phyloP scores from a whole-genome alignment of 164 flowering plant genomes.

The Aristolochia fimbriata region DNA sequence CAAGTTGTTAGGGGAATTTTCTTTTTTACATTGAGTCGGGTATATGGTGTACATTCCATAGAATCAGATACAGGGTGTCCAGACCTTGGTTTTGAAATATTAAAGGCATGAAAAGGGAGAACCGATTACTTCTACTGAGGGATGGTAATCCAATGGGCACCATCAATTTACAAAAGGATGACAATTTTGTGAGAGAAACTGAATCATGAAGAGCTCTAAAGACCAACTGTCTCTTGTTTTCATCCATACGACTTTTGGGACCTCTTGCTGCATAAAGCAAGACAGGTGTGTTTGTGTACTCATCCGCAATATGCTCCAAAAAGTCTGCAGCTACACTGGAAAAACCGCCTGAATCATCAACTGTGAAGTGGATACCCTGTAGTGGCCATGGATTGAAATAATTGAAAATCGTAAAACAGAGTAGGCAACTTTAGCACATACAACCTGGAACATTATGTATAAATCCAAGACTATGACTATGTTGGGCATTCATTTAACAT shows the following conservation, averaged over 20 bases:
- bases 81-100: neutral
- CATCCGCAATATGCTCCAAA: conserved; percentile 81
- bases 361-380: conserved; percentile 86
- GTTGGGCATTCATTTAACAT: too few relatives aligned
- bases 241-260: conserved; percentile 29
- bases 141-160: conserved; percentile 78
- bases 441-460: neutral
- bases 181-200: conserved; percentile 64
- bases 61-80: neutral
- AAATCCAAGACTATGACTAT: too few relatives aligned
- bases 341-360: conserved; percentile 91
- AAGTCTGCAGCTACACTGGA: conserved; percentile 76
- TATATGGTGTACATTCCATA: neutral
- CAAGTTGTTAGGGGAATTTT: too few relatives aligned
- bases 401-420: neutral
- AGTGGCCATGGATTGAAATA: conserved; percentile 4
- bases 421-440: neutral
- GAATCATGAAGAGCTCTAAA: conserved; percentile 69
- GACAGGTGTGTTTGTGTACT: conserved; percentile 72
- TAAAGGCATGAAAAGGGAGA: neutral
- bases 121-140: conserved; percentile 51
- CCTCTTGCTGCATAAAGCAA: conserved; percentile 56
- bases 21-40: too few relatives aligned
- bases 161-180: conserved; percentile 61
- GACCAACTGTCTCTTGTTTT: conserved; percentile 29